These are phyloP conservation scores for Castanea crenata DNA, from an alignment of 306 rosid species.

Conservation along the genomic window DNA sequence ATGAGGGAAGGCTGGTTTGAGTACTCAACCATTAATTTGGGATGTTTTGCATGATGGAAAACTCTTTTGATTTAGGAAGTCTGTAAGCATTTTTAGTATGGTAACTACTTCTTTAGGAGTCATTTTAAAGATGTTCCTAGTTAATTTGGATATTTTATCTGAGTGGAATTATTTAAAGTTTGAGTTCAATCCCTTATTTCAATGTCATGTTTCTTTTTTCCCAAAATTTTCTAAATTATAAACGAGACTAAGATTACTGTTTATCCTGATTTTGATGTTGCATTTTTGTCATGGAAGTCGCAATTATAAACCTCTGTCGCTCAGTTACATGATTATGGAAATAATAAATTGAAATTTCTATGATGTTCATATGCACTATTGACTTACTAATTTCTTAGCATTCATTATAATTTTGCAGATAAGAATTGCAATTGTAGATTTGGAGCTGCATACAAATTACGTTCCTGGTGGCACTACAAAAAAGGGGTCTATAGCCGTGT, in stretches of 20 bases:
- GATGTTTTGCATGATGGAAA: too few species aligned
- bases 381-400: constrained; percentile 17
- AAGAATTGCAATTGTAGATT: constrained; percentile 74
- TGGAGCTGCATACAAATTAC: constrained; percentile 80
- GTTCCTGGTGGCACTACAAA: too few species aligned
- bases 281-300: not conserved
- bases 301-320: not conserved
- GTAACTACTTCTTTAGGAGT: too few species aligned
- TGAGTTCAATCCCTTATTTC: not conserved
- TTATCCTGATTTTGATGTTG: not conserved
- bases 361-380: not conserved
- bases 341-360: not conserved
- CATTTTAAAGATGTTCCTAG: too few species aligned
- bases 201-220: not conserved
- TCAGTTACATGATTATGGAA: not conserved
- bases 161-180: not conserved
- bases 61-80: not conserved
- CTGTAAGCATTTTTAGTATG: not conserved
- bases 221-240: not conserved
- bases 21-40: too few species aligned
- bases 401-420: constrained; percentile 52
- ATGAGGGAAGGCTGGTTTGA: too few species aligned
- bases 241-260: not conserved
- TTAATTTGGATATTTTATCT: not conserved
- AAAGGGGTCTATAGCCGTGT: too few species aligned